These are phyloP conservation scores for Leishmania braziliensis DNA, from an alignment of 208 protist species.

Conservation along the genomic window DNA sequence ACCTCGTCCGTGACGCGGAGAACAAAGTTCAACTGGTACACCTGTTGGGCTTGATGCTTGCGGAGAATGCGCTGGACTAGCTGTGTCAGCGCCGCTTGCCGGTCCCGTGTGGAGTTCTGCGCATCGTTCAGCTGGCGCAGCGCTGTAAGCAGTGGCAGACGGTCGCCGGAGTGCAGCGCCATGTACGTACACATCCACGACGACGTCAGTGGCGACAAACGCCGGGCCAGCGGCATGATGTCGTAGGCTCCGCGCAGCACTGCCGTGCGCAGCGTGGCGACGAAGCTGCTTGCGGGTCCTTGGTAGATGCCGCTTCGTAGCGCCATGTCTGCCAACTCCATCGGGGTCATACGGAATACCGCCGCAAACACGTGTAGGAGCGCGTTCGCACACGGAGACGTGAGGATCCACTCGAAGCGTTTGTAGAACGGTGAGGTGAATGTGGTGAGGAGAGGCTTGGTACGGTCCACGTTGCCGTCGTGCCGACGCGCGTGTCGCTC, in stretches of 20 bases:
- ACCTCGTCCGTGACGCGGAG: slow-evolving; percentile 58
- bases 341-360: slow-evolving; percentile 55
- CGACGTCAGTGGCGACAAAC: slow-evolving; percentile 63
- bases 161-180: slow-evolving; percentile 72
- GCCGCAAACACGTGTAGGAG: slow-evolving; percentile 71
- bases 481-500: slow-evolving; percentile 28
- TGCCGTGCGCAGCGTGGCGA: slow-evolving; percentile 42
- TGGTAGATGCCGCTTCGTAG: slow-evolving; percentile 70
- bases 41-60: slow-evolving; percentile 47
- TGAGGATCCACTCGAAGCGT: slow-evolving; percentile 46
- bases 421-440: slow-evolving; percentile 40
- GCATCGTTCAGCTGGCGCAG: slow-evolving; percentile 55
- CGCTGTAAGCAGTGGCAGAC: slow-evolving; percentile 57
- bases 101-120: slow-evolving; percentile 46
- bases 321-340: slow-evolving; percentile 71
- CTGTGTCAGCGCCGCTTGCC: slow-evolving; percentile 32
- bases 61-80: slow-evolving; percentile 62
- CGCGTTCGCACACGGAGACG: slow-evolving; percentile 78
- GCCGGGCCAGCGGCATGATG: slow-evolving; percentile 68
- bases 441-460: slow-evolving; percentile 28
- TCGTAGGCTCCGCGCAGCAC: slow-evolving; percentile 48
- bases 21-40: slow-evolving; percentile 79
- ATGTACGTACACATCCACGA: slow-evolving; percentile 68
- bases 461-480: not conserved
- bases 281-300: slow-evolving; percentile 49